Evolutionary conservation across 1,284 basidiomycete genomes (phyloP).

Genomic region (Amylostereum chailletii): DNA sequence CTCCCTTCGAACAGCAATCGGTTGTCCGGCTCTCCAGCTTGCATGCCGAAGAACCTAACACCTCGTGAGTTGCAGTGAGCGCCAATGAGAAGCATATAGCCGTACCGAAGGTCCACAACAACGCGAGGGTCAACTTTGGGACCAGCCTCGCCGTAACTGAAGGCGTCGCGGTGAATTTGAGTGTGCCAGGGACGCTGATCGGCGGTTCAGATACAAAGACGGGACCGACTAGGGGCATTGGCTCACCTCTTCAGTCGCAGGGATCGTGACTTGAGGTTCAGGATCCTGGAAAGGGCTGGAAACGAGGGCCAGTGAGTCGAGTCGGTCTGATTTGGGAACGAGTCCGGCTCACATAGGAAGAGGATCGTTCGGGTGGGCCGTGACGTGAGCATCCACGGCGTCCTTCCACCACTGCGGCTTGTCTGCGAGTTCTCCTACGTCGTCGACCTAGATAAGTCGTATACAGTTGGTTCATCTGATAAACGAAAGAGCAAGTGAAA

Average conservation of each 20-base stretch:
- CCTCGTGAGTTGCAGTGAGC: background rate
- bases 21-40: slow-evolving; percentile 11
- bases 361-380: slow-evolving; percentile 20
- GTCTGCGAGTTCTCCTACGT: slow-evolving; percentile 3
- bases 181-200: slow-evolving; percentile 21
- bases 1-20: slow-evolving; percentile 16
- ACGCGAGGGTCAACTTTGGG: slow-evolving; percentile 10
- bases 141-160: slow-evolving; percentile 19
- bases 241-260: slow-evolving; percentile 7
- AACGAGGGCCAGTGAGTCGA: slow-evolving; percentile 9
- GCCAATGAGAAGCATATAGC: slow-evolving; percentile 8
- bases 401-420: slow-evolving; percentile 22
- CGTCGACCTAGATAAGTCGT: slow-evolving; percentile 1
- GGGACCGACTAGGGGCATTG: background rate
- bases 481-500: no score
- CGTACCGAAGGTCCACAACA: slow-evolving; percentile 18
- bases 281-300: slow-evolving; percentile 20
- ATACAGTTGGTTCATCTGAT: no score
- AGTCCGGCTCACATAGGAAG: slow-evolving; percentile 9
- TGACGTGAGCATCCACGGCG: slow-evolving; percentile 22
- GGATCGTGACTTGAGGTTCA: slow-evolving; percentile 24
- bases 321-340: background rate
- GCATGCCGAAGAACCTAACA: background rate
- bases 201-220: no score
- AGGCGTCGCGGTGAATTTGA: slow-evolving; percentile 26